These are phyloP conservation scores for Chlorella vulgaris DNA, from an alignment of 139 green algal species.

Conservation along the genomic window DNA sequence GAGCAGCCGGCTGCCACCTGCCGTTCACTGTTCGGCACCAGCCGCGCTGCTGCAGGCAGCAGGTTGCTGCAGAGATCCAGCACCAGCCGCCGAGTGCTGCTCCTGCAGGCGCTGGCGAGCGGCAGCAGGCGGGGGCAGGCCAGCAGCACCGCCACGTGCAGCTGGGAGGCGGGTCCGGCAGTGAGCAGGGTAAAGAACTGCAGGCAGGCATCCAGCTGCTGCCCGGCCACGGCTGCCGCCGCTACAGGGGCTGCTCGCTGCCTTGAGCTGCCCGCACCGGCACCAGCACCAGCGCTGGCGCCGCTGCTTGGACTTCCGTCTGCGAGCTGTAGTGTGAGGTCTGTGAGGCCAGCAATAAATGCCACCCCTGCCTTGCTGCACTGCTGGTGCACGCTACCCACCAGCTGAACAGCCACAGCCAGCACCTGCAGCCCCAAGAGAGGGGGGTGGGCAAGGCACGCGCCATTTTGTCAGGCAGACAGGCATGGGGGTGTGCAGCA, in stretches of 20 bases:
- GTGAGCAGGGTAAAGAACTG: not conserved
- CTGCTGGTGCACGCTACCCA: not conserved
- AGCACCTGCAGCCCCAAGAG: slow-evolving; percentile 7
- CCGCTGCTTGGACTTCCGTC: not conserved
- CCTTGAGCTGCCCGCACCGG: too few species aligned
- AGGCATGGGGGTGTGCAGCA: too few species aligned
- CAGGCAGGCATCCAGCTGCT: slow-evolving; percentile 12
- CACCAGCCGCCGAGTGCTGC: slow-evolving; percentile 3
- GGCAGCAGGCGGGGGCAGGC: slow-evolving; percentile 7
- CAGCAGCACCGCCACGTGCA: slow-evolving; percentile 1
- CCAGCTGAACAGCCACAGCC: not conserved
- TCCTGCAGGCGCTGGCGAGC: not conserved
- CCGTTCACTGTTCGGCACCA: not conserved
- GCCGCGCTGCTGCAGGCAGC: not conserved
- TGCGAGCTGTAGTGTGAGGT: slow-evolving; percentile 2
- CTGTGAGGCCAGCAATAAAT: not conserved
- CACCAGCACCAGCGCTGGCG: too few species aligned
- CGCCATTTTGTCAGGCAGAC: too few species aligned
- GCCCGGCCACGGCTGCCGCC: not conserved
- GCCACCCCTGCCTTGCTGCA: not conserved
- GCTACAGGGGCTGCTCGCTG: not conserved
- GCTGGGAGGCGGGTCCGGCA: not conserved
- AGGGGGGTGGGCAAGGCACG: too few species aligned
- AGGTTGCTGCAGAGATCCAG: not conserved
- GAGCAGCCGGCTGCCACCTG: not conserved